Base-by-base conservation (phyloP, 192 early-diverging fungal genomes). In the Backusella morwellensis region DNA sequence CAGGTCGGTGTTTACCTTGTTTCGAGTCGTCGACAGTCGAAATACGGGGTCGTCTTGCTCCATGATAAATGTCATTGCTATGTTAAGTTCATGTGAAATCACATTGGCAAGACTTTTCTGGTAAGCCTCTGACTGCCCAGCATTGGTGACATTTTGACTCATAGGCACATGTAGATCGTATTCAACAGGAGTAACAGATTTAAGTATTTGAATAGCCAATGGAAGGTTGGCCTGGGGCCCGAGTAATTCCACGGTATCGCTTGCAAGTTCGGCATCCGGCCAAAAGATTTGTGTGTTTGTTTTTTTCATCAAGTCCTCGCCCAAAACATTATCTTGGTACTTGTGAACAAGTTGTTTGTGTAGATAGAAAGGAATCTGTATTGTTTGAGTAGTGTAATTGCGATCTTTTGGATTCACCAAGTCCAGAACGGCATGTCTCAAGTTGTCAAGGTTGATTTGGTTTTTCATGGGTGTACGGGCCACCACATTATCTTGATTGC, bases 391-490 rank as follows among this genome's bases (percentile, higher is more conserved):
- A 3, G 87, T 83, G 72, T 88, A 88, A 38, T 85, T 82, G 59
- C 90, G 89, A 66, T 88, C 84, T 70, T 84, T 83, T 50, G 82
- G 73, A 59, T 81, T 77, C 32, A 86, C 76, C 1, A 89, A 42
- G 38, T 87, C 86, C 84, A 89, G 85, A 7, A 95, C 91, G n/a
- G 85, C 85, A 34, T 87, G 86, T 75, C 90, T 88, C 14, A 93
- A 73, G 17, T 90, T 86, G 17, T 92, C 90, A 5, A 96, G 77
- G 63, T 92, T 93, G 52, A 86, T 79, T 19, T 86, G 81, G 74
- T 96, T 96, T 83, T 96, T 96, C 63, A 90, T 86, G 4, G 94
- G 94, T 14, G 94, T 96, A 7, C 93, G 83, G 3, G 92, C 93
- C 36, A 95, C 93, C 11, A 96, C 94, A 73, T 96, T 96, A 79